phyloP scores from a whole-genome alignment of 768 basidiomycete species.

The Mycena sanguinolenta region DNA sequence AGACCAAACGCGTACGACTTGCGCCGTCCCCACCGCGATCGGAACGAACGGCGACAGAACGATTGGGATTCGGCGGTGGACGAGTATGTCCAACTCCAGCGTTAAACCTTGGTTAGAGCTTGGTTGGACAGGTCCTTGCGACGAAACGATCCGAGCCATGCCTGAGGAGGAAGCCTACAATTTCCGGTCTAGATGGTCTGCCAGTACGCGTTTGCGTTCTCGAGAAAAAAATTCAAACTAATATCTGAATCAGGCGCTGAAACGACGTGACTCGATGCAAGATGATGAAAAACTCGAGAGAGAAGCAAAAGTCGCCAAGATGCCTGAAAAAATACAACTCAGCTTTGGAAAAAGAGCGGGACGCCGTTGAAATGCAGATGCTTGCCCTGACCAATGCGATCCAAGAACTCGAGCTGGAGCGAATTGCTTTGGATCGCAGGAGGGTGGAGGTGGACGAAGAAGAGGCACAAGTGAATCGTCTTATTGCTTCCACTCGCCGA shows the following conservation, averaged over 20 bases:
- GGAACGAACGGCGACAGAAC: neutral
- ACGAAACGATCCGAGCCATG: conserved; percentile 2
- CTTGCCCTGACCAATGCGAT: neutral
- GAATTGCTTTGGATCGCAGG: conserved; percentile 8
- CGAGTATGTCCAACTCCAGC: neutral
- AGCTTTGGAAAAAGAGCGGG: neutral
- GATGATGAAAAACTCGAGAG: neutral
- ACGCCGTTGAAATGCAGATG: neutral
- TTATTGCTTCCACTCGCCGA: neutral
- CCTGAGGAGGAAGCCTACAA: neutral
- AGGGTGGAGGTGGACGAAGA: conserved; percentile 4
- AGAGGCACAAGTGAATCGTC: neutral
- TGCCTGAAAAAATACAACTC: neutral
- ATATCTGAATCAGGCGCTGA: neutral
- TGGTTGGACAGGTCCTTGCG: neutral
- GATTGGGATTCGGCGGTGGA: conserved; percentile 3
- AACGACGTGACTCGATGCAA: neutral
- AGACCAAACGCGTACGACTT: neutral
- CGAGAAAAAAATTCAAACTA: no score
- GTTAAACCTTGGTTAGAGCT: neutral
- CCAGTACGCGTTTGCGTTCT: no score
- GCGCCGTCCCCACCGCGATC: neutral
- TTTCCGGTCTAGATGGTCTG: neutral
- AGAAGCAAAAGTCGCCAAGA: neutral
- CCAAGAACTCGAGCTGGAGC: neutral